Evolutionary conservation across 352 stramenopile genomes (phyloP), one percentile per base, ranked within the genome.

Genomic region (Pythium biforme): DNA sequence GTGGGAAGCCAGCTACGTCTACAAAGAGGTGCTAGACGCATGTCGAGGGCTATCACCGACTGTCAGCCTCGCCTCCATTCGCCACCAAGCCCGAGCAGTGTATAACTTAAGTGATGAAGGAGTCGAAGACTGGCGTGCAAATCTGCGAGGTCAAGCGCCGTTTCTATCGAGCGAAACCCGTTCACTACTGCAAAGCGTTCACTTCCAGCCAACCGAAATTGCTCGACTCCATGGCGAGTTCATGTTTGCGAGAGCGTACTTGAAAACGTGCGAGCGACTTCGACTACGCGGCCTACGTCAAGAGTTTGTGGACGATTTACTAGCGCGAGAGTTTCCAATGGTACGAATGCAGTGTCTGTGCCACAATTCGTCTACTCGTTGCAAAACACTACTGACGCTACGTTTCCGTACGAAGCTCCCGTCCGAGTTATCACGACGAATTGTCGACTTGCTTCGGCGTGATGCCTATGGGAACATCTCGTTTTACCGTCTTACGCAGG

Each of bases 1-100:
- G 22, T 88, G 82, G 74, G 82, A 91, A 33, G 79, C 82, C 0
- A 89, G 82, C 20, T 89, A 76, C 51, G 66, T 86, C 29, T 91
- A 91, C 69, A 86, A 91, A 45, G 78, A 86, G 43, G 76, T 87
- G 25, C 37, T 89, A 11, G 29, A 64, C 11, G 72, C 74, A 51
- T 86, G 76, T 47, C 68, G 77, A 37, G 68, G 29, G 1, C 19
- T 69, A 51, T 58, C 39, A 69, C 51, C 41, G 41, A 74, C 48
- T 50, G 77, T 61, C 20, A 73, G 45, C 64, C 71, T 55, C 55
- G 22, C 66, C 19, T 57, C n/a, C 8, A 51, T 88, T 4, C 63
- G 85, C 19, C 57, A 69, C 2, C 62, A 86, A 34, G 79, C 70
- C 25, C 66, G 72, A 8, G 70, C 70, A 8, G 55, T 81, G 9